Base-by-base conservation (phyloP, 305 asterid genomes). In the Ajuga reptans region DNA sequence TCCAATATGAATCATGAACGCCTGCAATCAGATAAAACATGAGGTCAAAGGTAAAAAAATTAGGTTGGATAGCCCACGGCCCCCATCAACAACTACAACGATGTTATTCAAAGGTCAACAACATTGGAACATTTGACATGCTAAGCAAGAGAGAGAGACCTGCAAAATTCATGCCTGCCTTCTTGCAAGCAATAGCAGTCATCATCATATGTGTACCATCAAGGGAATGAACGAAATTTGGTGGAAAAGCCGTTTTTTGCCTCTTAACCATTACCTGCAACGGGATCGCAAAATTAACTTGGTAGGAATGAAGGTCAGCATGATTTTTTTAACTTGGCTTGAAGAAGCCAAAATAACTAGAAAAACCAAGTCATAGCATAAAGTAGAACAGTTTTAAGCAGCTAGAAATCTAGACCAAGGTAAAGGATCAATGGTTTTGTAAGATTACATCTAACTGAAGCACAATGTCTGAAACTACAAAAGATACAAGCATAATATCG, bases 141-240 rank as follows among this genome's bases (percentile, higher is more conserved):
- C 8, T 9, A 42, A 36, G 34, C 16, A 24, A 50, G 57, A 73
- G 54, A 55, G 31, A 37, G 46, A 21, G 53, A 93, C 99, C 99
- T 83, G 99, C 99, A 77, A 93, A 93, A 73, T 75, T 83, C 82
- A 93, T 81, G 83, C 96, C 96, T 53, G 87, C 96, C 41, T 78
- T 82, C 78, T 79, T 85, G 93, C 99, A 93, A 49, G 96, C 99
- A 37, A 89, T 76, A 34, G 99, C 99, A 15, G 96, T 93, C 99
- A 93, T 91, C 99, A 93, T 93, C 99, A 93, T 93, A 71, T 93
- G 99, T 42, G 99, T 87, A 77, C 99, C 91, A 71, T 93, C 99
- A 34, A 93, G 97, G 24, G 99, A 93, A 74, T 93, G 99, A 68
- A 93, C 96, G 69, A 89, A 93, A 71, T 93, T 93, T 3, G 99